These are phyloP conservation scores for Fusarium azukiicola DNA, from an alignment of 2,329 filamentous ascomycete genomes.

Conservation along the genomic window DNA sequence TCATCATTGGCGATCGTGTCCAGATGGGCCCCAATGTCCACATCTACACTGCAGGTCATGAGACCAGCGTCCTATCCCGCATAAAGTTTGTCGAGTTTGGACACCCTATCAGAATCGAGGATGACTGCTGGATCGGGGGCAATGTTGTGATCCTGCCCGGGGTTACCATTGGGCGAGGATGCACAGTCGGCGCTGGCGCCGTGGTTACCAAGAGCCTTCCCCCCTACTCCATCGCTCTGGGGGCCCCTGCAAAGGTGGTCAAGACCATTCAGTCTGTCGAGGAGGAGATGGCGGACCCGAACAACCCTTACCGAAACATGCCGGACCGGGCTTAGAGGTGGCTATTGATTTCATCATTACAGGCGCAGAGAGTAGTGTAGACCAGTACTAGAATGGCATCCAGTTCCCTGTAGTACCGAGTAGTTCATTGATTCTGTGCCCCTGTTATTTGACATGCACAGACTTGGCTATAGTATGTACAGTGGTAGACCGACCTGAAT, in stretches of 20 bases:
- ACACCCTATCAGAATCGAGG: conserved; percentile 68
- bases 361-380: not conserved
- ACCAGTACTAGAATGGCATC: not conserved
- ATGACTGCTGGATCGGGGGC: conserved; percentile 78
- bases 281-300: conserved; percentile 53
- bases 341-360: not conserved
- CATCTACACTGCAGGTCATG: conserved; percentile 87
- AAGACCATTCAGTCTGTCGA: conserved; percentile 68
- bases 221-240: conserved; percentile 70
- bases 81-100: conserved; percentile 72
- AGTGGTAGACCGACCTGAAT: too few species aligned
- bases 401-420: not conserved
- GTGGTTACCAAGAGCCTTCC: conserved; percentile 74
- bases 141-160: conserved; percentile 73
- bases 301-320: conserved; percentile 54
- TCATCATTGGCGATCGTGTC: conserved; percentile 85
- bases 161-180: conserved; percentile 74
- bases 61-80: conserved; percentile 78
- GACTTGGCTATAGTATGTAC: not conserved
- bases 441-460: not conserved
- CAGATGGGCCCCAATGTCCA: conserved; percentile 86
- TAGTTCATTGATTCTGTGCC: not conserved
- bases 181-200: conserved; percentile 72
- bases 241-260: conserved; percentile 71
- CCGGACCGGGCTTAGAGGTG: conserved; percentile 47